phyloP scores from a whole-genome alignment of 139 green algal genomes.

The Ettlia oleoabundans region DNA sequence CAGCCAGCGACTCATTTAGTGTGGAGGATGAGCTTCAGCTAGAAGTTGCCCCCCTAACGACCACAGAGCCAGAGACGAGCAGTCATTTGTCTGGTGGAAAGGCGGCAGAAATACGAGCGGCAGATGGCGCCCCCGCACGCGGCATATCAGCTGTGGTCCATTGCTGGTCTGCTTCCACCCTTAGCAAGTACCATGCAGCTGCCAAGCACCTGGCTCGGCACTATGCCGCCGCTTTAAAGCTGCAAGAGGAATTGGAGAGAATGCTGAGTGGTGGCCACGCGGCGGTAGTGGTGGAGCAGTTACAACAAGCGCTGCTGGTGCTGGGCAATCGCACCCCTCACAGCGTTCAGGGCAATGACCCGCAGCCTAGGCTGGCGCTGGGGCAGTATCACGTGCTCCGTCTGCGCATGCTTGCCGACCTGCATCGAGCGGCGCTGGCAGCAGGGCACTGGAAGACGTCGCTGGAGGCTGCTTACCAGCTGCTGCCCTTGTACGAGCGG shows the following conservation, averaged over 20 bases:
- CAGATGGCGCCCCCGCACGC: not conserved
- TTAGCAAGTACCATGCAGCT: not conserved
- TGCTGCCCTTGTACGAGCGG: slow-evolving; percentile 52
- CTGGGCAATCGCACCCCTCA: not conserved
- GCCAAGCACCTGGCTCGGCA: not conserved
- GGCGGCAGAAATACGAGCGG: not conserved
- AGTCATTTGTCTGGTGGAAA: too few relatives aligned
- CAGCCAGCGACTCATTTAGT: not conserved
- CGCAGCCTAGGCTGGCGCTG: not conserved
- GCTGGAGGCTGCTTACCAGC: slow-evolving; percentile 35
- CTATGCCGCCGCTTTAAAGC: slow-evolving; percentile 12
- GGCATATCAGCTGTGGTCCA: not conserved
- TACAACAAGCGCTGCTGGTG: not conserved
- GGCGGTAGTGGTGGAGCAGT: not conserved
- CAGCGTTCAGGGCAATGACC: too few relatives aligned
- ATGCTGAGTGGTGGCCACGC: not conserved
- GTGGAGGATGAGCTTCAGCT: not conserved
- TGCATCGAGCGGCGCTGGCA: slow-evolving; percentile 54
- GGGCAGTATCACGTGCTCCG: slow-evolving; percentile 48
- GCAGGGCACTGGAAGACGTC: slow-evolving; percentile 49
- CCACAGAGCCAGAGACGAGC: not conserved
- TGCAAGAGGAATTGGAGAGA: not conserved
- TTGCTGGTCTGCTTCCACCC: not conserved
- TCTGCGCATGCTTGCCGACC: slow-evolving; percentile 40
- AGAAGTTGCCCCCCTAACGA: too few relatives aligned